These are phyloP conservation scores for Platanthera guangdongensis DNA, from an alignment of 106 monocot genomes.

Conservation along the genomic window DNA sequence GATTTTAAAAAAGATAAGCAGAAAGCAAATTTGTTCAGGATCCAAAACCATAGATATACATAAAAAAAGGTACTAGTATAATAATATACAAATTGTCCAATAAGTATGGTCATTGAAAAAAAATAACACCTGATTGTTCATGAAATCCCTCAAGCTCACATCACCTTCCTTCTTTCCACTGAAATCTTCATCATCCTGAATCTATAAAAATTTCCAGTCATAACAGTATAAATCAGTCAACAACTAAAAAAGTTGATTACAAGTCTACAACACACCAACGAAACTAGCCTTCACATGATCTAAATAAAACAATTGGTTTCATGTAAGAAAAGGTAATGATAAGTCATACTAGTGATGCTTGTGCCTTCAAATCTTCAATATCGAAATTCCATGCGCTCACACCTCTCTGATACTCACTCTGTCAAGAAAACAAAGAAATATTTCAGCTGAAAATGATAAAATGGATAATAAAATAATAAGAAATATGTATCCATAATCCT, in stretches of 20 bases:
- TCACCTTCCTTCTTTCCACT: slow-evolving; percentile 64
- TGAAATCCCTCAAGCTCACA: slow-evolving; percentile 24
- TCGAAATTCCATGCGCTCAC: slow-evolving; percentile 99
- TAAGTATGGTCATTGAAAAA: background rate
- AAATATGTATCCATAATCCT: background rate
- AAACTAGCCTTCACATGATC: background rate
- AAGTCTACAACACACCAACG: background rate
- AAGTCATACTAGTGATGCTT: slow-evolving; percentile 75
- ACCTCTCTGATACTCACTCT: slow-evolving; percentile 94
- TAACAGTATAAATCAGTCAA: background rate
- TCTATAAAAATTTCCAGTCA: slow-evolving; percentile 19
- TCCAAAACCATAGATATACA: background rate
- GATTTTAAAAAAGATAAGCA: background rate
- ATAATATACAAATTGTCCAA: background rate
- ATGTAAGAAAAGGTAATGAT: background rate
- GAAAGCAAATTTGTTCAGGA: background rate
- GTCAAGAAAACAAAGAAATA: slow-evolving; percentile 8
- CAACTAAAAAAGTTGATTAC: slow-evolving; percentile 1
- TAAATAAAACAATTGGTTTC: background rate
- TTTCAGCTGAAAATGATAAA: background rate
- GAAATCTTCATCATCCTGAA: slow-evolving; percentile 75
- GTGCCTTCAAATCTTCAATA: slow-evolving; percentile 81
- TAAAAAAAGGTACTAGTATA: background rate
- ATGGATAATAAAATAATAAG: background rate
- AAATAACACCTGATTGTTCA: slow-evolving; percentile 38